Base-by-base conservation (phyloP, 805 yeast genomes). In the Candida qinlingensis region DNA sequence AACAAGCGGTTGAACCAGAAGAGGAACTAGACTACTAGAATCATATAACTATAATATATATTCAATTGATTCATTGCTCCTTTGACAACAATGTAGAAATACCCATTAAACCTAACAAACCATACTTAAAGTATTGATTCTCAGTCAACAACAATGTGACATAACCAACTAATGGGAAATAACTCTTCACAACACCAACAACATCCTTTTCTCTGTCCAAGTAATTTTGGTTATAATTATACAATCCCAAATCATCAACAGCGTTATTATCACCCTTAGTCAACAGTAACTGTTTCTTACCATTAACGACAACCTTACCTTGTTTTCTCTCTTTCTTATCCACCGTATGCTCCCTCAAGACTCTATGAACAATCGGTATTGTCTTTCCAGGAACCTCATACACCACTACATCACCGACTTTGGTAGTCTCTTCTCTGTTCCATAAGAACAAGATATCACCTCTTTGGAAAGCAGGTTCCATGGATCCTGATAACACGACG, bases 391-490 rank as follows among this genome's bases (percentile, higher is more conserved):
- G 75, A 13, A 90, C 78, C 58, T 94, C 90, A 63, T 94, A 94
- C 6, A 94, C 98, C 11, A 94, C 98, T 27, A 94, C 75, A 60
- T 94, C 99, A 26, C 99, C 99, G 1, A 91, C 94, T 41, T 79
- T 71, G 25, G 83, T 80, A 31, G 67, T 64, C 25, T 69, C 61
- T 48, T 85, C 81, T 56, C 97, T 75, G 67, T 94, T 94, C 96
- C 96, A 91, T 48, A 94, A 72, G 60, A 94, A 83, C 52, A 94
- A 70, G 13, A 94, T 84, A 64, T 94, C 99, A 44, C 99, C 99
- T 69, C 99, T 80, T 69, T 94, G 97, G 76, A 94, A 94, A 2
- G 99, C 99, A 2, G 99, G 99, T 66, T 94, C 99, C 99, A 94
- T 94, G 2, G 98, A 92, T 6, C 99, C 99, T 1, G 98, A 90